A percentile compares a stretch with the other conserved stretches of the same genome.
Conservation (phyloP, 1,284 basidiomycete species). For the Lignosus rhinocerotis region DNA sequence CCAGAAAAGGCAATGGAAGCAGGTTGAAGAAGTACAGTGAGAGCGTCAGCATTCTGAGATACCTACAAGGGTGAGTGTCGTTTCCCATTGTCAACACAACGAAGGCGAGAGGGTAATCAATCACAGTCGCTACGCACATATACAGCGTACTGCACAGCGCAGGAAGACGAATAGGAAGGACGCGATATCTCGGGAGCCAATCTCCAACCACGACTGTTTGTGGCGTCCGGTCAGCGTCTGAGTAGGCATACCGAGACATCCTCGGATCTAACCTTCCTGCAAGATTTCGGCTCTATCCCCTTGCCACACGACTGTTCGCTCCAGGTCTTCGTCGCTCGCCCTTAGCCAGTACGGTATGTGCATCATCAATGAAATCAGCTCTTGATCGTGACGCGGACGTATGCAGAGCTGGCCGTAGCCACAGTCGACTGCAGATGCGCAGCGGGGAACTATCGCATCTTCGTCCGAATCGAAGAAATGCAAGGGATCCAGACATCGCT, state of each 20-base stretch:
- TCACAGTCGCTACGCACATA: conserved; percentile 39
- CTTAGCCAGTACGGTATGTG: conserved; percentile 19
- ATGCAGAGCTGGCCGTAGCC: conserved; percentile 42
- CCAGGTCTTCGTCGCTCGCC: conserved; percentile 1
- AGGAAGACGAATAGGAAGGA: conserved; percentile 51
- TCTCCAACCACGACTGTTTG: conserved; percentile 54
- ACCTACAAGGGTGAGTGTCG: conserved; percentile 42
- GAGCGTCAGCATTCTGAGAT: conserved; percentile 58
- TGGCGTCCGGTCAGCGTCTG: not conserved
- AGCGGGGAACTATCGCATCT: conserved; percentile 33
- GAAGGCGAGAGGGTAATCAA: not conserved
- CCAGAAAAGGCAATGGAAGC: conserved; percentile 62
- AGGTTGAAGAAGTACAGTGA: conserved; percentile 76
- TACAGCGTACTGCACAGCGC: conserved; percentile 40
- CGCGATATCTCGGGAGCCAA: conserved; percentile 44
- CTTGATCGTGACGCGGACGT: conserved; percentile 44
- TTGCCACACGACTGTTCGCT: conserved; percentile 59
- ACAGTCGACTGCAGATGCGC: conserved; percentile 39
- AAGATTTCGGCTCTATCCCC: conserved; percentile 66
- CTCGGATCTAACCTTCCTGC: conserved; percentile 57
- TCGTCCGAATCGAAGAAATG: conserved; percentile 42
- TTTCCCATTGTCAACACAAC: not conserved
- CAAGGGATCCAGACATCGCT: conserved; percentile 57
- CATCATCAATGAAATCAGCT: conserved; percentile 50
- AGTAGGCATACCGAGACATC: not conserved